Evolutionary conservation across 495 filamentous ascomycete species (phyloP).

Genomic region (Aspergillus cavernicola): DNA sequence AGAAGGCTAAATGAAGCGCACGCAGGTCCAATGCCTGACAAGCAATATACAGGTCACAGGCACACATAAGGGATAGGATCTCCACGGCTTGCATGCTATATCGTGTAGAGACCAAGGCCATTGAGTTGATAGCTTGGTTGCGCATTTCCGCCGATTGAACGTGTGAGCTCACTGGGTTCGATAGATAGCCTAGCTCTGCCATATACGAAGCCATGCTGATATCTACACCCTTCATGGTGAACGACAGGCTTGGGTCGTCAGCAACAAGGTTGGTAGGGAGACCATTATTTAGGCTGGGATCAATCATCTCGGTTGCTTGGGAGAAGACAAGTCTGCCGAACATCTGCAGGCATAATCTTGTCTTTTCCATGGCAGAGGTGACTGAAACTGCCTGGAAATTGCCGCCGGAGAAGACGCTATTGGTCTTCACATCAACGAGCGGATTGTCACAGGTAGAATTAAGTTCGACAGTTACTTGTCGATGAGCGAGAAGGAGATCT

Average conservation of each 20-base stretch:
- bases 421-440: slow-evolving; percentile 42
- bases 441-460: slow-evolving; percentile 67
- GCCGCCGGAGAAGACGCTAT: slow-evolving; percentile 48
- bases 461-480: slow-evolving; percentile 54
- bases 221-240: slow-evolving; percentile 60
- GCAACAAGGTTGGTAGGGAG: slow-evolving; percentile 57
- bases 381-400: slow-evolving; percentile 62
- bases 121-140: slow-evolving; percentile 58
- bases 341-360: slow-evolving; percentile 49
- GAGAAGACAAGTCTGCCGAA: slow-evolving; percentile 57
- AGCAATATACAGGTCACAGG: slow-evolving; percentile 46
- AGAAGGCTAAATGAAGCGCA: slow-evolving; percentile 29
- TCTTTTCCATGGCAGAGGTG: slow-evolving; percentile 66
- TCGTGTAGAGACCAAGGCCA: slow-evolving; percentile 54
- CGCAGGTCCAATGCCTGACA: slow-evolving; percentile 48
- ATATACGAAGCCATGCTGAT: slow-evolving; percentile 61
- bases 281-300: slow-evolving; percentile 52
- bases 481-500: slow-evolving; percentile 53
- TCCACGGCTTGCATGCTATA: slow-evolving; percentile 56
- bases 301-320: slow-evolving; percentile 57
- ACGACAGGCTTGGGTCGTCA: slow-evolving; percentile 55
- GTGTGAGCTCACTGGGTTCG: slow-evolving; percentile 51
- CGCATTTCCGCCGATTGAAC: slow-evolving; percentile 56
- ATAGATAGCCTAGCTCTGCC: slow-evolving; percentile 53
- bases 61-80: slow-evolving; percentile 49